Conservation (phyloP, 306 rosid genomes). For the Quercus mongolica region DNA sequence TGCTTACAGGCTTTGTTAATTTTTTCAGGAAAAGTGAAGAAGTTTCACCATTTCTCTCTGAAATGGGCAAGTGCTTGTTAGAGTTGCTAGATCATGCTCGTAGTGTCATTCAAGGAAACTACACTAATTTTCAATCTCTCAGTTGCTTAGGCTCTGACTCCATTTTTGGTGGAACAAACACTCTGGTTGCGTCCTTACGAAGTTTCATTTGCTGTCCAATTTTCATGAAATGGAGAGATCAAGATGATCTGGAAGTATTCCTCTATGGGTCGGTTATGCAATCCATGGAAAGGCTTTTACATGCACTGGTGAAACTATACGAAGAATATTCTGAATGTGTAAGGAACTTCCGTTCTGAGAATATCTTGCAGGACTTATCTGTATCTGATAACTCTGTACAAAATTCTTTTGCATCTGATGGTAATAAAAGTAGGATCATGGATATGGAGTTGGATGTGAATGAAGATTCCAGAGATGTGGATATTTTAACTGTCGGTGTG, state of each 20-base stretch:
- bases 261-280: conserved; percentile 47
- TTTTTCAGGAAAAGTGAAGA: conserved; percentile 54
- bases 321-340: conserved; percentile 51
- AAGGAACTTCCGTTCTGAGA: conserved; percentile 41
- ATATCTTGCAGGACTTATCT: conserved; percentile 33
- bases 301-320: conserved; percentile 57
- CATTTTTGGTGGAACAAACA: conserved; percentile 36
- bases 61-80: conserved; percentile 52
- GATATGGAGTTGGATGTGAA: conserved; percentile 81
- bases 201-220: conserved; percentile 67
- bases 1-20: conserved; percentile 14
- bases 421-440: conserved; percentile 58
- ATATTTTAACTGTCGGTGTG: conserved; percentile 39
- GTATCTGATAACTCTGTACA: conserved; percentile 31
- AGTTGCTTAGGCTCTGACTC: conserved; percentile 51
- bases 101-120: conserved; percentile 45
- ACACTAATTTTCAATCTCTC: conserved; percentile 34
- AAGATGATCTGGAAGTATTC: conserved; percentile 32
- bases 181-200: conserved; percentile 48
- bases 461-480: conserved; percentile 62
- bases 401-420: conserved; percentile 32
- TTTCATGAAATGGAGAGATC: conserved; percentile 42
- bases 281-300: conserved; percentile 59
- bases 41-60: conserved; percentile 46
- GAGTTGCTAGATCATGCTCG: conserved; percentile 53